Conservation (phyloP, 257 asterid genomes). For the Solanum ossicruentum region DNA sequence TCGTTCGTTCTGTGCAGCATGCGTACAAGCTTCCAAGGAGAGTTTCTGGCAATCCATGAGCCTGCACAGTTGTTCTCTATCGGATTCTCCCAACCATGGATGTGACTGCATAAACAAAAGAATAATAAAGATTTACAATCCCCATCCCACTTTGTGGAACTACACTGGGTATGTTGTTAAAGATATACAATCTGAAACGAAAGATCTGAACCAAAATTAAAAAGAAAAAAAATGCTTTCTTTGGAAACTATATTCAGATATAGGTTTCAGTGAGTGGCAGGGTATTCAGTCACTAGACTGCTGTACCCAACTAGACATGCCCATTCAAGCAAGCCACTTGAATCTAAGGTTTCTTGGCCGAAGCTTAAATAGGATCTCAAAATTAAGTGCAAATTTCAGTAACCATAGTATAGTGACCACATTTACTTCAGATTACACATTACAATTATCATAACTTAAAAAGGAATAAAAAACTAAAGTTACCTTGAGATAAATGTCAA, state of each 20-base stretch:
- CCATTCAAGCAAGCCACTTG: background rate
- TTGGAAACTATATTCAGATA: background rate
- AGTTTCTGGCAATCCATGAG: conserved; percentile 98
- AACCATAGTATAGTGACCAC: background rate
- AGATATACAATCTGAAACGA: background rate
- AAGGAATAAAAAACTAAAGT: background rate
- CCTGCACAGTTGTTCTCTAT: conserved; percentile 85
- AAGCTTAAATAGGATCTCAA: background rate
- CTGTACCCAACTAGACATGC: background rate
- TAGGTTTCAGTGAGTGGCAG: background rate
- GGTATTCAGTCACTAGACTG: background rate
- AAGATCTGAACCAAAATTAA: background rate
- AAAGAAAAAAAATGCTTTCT: background rate
- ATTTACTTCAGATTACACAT: background rate
- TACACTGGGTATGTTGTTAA: background rate
- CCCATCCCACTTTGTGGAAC: background rate
- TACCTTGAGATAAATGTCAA: conserved; percentile 91
- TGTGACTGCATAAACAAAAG: conserved; percentile 71
- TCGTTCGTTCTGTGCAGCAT: conserved; percentile 95
- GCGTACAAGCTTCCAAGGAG: conserved; percentile 94
- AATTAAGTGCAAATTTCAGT: background rate
- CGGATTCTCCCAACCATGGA: conserved; percentile 81
- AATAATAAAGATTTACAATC: background rate
- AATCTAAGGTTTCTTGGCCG: background rate
- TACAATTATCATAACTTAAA: background rate